phyloP scores from a whole-genome alignment of 805 yeast species.

The Cyberlindnera euphorbiiphila region DNA sequence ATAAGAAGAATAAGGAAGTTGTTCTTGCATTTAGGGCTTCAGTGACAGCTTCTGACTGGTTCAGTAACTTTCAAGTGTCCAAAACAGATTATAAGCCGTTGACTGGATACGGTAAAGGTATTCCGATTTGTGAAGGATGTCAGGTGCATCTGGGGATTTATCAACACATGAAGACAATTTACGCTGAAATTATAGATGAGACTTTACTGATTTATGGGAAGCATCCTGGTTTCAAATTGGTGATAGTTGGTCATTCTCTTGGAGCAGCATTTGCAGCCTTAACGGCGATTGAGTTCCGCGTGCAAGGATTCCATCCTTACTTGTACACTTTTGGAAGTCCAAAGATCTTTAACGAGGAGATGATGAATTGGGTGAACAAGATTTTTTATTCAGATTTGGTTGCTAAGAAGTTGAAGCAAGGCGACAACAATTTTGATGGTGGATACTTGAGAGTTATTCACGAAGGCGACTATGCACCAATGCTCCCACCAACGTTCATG shows the following conservation, averaged over 20 bases:
- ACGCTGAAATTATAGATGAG: conserved; percentile 23
- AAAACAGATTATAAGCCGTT: conserved; percentile 18
- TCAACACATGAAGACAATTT: conserved; percentile 41
- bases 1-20: conserved; percentile 41
- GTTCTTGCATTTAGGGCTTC: conserved; percentile 67
- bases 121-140: conserved; percentile 44
- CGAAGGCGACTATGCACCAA: conserved; percentile 54
- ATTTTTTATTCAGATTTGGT: conserved; percentile 40
- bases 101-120: neutral
- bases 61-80: conserved; percentile 49
- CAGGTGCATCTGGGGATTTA: conserved; percentile 64
- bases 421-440: conserved; percentile 12
- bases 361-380: conserved; percentile 51
- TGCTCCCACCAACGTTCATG: conserved; percentile 46
- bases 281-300: conserved; percentile 57
- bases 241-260: conserved; percentile 69
- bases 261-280: conserved; percentile 70
- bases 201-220: conserved; percentile 34
- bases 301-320: conserved; percentile 50
- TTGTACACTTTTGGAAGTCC: conserved; percentile 66
- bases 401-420: conserved; percentile 18
- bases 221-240: conserved; percentile 47
- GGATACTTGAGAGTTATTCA: conserved; percentile 57
- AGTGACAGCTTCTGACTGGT: conserved; percentile 59
- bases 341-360: conserved; percentile 51